phyloP scores from a whole-genome alignment of 768 basidiomycete genomes.

The Lactifluus hygrophoroides region DNA sequence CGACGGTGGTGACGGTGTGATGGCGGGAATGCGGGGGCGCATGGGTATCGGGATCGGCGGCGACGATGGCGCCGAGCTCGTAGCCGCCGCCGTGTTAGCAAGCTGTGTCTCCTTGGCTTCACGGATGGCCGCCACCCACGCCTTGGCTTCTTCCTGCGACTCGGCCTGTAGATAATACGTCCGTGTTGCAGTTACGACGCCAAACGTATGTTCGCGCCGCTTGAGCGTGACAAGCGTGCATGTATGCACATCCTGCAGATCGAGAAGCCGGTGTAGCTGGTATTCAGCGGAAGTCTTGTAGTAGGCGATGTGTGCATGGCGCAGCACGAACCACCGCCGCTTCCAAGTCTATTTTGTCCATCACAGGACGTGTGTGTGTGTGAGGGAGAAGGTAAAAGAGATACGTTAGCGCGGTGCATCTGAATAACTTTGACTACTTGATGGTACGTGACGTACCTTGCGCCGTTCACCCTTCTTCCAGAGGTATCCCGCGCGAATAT shows the following conservation, averaged over 20 bases:
- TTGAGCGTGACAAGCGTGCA: constrained; percentile 84
- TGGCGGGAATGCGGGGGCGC: constrained; percentile 24
- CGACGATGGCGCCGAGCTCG: constrained; percentile 23
- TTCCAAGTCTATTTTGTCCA: constrained; percentile 97
- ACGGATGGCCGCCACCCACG: constrained; percentile 80
- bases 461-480: constrained; percentile 97
- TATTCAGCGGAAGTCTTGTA: constrained; percentile 97
- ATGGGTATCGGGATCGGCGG: constrained; percentile 48
- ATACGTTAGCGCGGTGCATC: background rate
- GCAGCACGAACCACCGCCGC: constrained; percentile 96
- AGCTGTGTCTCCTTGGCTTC: constrained; percentile 59
- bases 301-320: constrained; percentile 87
- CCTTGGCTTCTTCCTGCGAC: constrained; percentile 58
- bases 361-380: background rate
- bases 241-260: constrained; percentile 81
- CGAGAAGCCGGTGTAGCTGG: constrained; percentile 79
- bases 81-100: constrained; percentile 23
- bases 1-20: constrained; percentile 43
- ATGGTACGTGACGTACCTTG: constrained; percentile 54
- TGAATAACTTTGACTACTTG: background rate
- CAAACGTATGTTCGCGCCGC: constrained; percentile 82
- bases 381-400: background rate
- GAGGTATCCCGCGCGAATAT: constrained; percentile 87
- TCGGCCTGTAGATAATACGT: constrained; percentile 90
- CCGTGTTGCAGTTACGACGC: constrained; percentile 80